Evolutionary conservation across 2,329 filamentous ascomycete genomes (phyloP).

Genomic region (Claviceps pusilla): DNA sequence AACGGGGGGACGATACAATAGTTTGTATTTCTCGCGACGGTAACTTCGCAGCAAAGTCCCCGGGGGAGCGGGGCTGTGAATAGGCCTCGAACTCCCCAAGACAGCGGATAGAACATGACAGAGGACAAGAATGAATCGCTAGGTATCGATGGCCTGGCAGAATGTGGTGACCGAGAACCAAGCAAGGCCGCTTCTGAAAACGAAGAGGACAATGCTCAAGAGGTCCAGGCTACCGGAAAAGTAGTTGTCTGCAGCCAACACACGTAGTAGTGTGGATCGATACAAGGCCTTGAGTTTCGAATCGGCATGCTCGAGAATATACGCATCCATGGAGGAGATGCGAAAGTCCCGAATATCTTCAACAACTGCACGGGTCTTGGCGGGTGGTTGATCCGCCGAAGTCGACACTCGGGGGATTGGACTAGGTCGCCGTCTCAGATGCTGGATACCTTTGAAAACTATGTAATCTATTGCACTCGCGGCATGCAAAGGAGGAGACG

Average conservation of each 20-base stretch:
- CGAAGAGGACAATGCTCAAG: constrained; percentile 16
- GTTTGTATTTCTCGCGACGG: neutral
- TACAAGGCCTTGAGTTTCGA: constrained; percentile 19
- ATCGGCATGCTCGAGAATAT: constrained; percentile 23
- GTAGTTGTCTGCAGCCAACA: constrained; percentile 30
- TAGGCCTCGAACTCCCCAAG: neutral
- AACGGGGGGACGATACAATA: neutral
- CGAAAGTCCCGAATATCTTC: constrained; percentile 32
- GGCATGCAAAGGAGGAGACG: constrained; percentile 19
- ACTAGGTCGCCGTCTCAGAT: constrained; percentile 26
- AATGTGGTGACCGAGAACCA: constrained; percentile 2
- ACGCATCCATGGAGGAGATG: constrained; percentile 37
- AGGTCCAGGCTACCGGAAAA: constrained; percentile 21
- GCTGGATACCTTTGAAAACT: constrained; percentile 29
- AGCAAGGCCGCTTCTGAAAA: constrained; percentile 4
- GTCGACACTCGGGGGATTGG: constrained; percentile 26
- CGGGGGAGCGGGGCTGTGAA: no score
- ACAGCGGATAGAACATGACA: neutral
- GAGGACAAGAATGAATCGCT: neutral
- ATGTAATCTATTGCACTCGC: constrained; percentile 23
- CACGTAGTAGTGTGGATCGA: constrained; percentile 20
- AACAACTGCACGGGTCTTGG: constrained; percentile 5
- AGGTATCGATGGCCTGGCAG: neutral
- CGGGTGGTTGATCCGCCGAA: constrained; percentile 16
- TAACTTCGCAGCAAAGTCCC: neutral